Percentiles rank a stretch among this genome's conserved stretches.
Conservation (phyloP, 768 basidiomycete species). For the Serendipita sp. region DNA sequence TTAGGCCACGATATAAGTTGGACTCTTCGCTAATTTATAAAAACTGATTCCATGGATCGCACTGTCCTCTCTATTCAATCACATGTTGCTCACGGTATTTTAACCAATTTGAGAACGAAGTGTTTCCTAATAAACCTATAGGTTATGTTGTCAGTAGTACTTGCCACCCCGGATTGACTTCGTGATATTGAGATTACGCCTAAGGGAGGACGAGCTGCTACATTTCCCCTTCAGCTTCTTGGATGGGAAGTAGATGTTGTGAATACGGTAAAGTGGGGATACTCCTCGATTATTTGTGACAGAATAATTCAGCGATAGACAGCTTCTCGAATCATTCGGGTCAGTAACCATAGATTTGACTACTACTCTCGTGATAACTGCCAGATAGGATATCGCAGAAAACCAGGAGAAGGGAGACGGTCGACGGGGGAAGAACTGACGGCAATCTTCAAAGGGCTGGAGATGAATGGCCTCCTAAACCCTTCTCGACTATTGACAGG, state of each 20-base stretch:
- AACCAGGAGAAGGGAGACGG: constrained; percentile 65
- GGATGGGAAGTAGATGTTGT: constrained; percentile 90
- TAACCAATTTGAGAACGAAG: neutral
- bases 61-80: neutral
- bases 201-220: constrained; percentile 39
- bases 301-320: constrained; percentile 9
- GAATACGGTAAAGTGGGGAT: constrained; percentile 14
- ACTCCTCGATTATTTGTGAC: neutral
- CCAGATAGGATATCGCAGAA: constrained; percentile 29
- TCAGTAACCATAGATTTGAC: constrained; percentile 17
- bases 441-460: constrained; percentile 56
- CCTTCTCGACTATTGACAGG: constrained; percentile 70
- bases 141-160: neutral
- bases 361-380: neutral
- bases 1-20: neutral
- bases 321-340: constrained; percentile 92
- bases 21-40: neutral
- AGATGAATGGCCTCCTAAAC: constrained; percentile 54
- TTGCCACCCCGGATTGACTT: neutral
- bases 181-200: too few species aligned
- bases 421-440: constrained; percentile 63
- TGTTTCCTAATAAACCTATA: neutral
- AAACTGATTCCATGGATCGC: neutral
- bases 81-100: neutral
- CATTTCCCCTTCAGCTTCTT: constrained; percentile 40